phyloP scores from a whole-genome alignment of 208 protist species.

The Acanthamoeba lugdunensis region DNA sequence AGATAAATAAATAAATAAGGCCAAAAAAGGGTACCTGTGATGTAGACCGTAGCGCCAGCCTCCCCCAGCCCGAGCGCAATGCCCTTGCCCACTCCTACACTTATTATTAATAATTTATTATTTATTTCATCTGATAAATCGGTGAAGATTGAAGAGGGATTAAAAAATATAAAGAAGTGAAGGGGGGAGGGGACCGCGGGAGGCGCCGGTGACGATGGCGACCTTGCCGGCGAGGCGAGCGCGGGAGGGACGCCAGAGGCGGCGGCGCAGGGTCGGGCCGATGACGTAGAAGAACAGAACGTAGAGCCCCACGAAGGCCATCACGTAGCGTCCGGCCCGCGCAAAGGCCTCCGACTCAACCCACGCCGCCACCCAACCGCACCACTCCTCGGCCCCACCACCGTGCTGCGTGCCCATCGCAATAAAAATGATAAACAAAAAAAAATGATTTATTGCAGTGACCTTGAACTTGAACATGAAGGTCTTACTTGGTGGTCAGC shows the following conservation, averaged over 20 bases:
- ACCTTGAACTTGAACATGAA: too few relatives aligned
- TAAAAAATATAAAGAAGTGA: background rate
- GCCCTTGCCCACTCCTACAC: slow-evolving; percentile 48
- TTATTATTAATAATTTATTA: background rate
- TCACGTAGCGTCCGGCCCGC: background rate
- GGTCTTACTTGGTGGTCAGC: too few relatives aligned
- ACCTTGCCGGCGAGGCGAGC: slow-evolving; percentile 19
- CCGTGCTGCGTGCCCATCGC: too few relatives aligned
- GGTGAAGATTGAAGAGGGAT: too few relatives aligned
- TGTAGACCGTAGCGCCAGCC: slow-evolving; percentile 25
- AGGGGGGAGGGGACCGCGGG: background rate
- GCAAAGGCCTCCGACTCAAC: background rate
- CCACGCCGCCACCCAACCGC: background rate
- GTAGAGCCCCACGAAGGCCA: background rate
- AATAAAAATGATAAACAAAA: too few relatives aligned
- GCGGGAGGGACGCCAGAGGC: slow-evolving; percentile 4
- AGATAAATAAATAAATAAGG: too few relatives aligned
- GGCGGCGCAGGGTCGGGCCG: background rate
- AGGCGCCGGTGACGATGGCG: slow-evolving; percentile 45
- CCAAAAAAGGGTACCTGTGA: background rate
- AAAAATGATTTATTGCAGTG: too few relatives aligned
- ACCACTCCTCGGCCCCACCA: background rate
- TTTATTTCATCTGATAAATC: background rate
- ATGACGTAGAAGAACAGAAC: background rate
- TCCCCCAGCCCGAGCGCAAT: slow-evolving; percentile 35